Base-by-base conservation (phyloP, 768 basidiomycete species). In the Collybia nuda region DNA sequence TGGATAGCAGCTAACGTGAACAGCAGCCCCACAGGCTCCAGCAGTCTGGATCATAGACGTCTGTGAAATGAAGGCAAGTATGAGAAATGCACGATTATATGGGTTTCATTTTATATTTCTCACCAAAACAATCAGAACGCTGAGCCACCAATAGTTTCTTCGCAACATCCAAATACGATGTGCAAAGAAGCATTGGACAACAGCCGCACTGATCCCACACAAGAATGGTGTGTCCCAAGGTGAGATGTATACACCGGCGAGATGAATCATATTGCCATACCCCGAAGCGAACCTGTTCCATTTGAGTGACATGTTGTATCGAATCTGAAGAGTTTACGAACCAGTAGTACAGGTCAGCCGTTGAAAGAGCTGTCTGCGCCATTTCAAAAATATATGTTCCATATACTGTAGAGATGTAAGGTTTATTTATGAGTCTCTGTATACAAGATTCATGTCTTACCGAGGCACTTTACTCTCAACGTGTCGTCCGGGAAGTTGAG, bases 101-200 rank as follows among this genome's bases (percentile, higher is more conserved):
- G 28, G 6, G 28, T 5, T 11, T 32, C 32, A 11, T 9, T 11
- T 32, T 32, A 32, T 5, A 32, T 6, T 32, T 6, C 32, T 14
- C 14, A 44, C 44, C 44, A 32, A 32, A 28, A 43, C 11, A 24
- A 45, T 36, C 14, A 35, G 3, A 55, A 53, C 36, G 17, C 44
- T 21, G 54, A 58, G 42, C 57, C 44, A 44, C 14, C 28, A 19
- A 15, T 32, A 56, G 7, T 26, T 26, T 26, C 26, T 56, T 17
- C 53, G 51, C 44, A 50, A 41, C 46, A n/a, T 51, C 28, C 28
- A 59, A 15, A 63, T 55, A 11, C 62, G 51, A 44, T 58, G 56
- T 0, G 55, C 55, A 47, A 58, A 63, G 50, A 54, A 63, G 9
- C 36, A 43, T 18, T 63, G 62, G 11, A 60, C 62, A 7, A 61